phyloP scores from a whole-genome alignment of 192 early-diverging fungal genomes.

The Rhizophagus prolifer region DNA sequence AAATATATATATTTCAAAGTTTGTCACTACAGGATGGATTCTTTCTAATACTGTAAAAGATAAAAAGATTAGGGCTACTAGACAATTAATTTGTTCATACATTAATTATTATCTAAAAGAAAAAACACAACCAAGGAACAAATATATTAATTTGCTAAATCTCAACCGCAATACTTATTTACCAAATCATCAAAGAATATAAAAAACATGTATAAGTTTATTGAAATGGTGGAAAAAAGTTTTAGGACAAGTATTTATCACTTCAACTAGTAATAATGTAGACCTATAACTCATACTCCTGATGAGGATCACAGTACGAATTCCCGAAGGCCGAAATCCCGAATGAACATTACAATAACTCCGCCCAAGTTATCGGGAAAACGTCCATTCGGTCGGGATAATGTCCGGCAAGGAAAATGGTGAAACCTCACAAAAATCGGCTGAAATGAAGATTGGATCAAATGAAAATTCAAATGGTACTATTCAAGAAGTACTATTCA shows the following conservation, averaged over 20 bases:
- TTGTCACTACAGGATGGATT: conserved; percentile 18
- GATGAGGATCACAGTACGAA: no score
- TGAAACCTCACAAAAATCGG: neutral
- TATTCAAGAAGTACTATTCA: no score
- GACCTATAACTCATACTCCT: no score
- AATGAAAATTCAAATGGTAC: no score
- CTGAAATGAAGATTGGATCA: no score
- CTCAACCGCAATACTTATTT: conserved; percentile 88
- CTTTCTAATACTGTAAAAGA: no score
- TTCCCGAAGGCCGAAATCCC: no score
- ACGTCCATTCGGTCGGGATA: no score
- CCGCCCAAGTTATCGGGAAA: no score
- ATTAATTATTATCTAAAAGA: conserved; percentile 13
- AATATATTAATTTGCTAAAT: conserved; percentile 62
- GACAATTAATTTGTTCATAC: conserved; percentile 11
- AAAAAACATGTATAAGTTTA: conserved; percentile 63
- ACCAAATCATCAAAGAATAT: conserved; percentile 63
- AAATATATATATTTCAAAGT: conserved; percentile 27
- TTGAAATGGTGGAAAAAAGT: conserved; percentile 76
- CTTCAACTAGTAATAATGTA: neutral
- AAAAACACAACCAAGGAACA: neutral
- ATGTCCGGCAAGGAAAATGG: no score
- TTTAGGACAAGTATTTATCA: conserved; percentile 30
- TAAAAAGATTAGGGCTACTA: neutral
- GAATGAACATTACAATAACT: no score